Percentiles rank a stretch among this genome's conserved stretches.
Evolutionary conservation across 2,329 filamentous ascomycete species (phyloP).

Genomic region (Penicillium rolfsii): DNA sequence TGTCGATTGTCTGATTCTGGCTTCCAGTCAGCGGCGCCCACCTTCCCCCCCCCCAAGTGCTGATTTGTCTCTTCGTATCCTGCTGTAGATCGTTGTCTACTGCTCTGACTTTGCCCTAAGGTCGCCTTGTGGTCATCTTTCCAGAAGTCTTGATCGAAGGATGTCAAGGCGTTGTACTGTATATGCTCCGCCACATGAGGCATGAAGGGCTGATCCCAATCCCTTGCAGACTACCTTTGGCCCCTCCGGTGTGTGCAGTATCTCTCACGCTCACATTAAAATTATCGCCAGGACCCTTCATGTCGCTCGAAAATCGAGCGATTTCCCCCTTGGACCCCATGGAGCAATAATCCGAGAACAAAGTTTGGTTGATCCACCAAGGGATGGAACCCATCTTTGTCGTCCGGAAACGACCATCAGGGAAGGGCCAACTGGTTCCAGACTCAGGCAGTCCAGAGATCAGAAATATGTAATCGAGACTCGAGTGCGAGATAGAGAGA

Average conservation of each 20-base stretch:
- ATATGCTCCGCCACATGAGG: slow-evolving; percentile 16
- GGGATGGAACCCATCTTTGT: slow-evolving; percentile 15
- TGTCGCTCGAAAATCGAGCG: background rate
- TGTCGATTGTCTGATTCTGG: background rate
- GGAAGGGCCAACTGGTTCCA: slow-evolving; percentile 2
- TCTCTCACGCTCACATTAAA: background rate
- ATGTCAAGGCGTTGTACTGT: slow-evolving; percentile 11
- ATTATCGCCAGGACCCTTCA: background rate
- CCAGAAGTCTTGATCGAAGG: slow-evolving; percentile 20
- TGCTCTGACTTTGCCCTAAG: background rate
- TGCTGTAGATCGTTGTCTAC: too few species aligned
- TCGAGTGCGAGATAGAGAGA: background rate
- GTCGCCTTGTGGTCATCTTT: slow-evolving; percentile 10
- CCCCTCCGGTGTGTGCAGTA: background rate
- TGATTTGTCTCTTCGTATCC: background rate
- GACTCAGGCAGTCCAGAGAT: background rate
- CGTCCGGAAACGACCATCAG: slow-evolving; percentile 26
- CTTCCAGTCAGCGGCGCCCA: background rate
- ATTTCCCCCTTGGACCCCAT: slow-evolving; percentile 4
- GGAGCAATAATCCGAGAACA: slow-evolving; percentile 17
- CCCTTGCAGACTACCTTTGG: slow-evolving; percentile 12
- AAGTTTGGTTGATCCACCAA: slow-evolving; percentile 15
- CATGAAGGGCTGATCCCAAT: slow-evolving; percentile 3
- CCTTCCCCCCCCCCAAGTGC: background rate
- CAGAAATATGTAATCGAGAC: background rate